phyloP scores from a whole-genome alignment of 2,329 filamentous ascomycete species.

The Diaporthe australafricana region DNA sequence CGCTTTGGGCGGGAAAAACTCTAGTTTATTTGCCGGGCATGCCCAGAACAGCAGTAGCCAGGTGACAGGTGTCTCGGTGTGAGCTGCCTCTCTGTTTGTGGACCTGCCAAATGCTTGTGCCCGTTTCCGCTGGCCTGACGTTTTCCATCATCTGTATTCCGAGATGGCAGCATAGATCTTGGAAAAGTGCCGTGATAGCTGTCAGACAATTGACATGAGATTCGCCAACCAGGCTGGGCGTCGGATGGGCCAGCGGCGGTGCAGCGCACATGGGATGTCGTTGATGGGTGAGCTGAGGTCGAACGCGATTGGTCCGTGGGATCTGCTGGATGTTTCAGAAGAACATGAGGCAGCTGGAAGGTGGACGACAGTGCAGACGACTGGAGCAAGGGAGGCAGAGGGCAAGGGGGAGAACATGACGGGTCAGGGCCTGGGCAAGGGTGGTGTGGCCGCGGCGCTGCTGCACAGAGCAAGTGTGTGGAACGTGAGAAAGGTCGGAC shows the following conservation, averaged over 20 bases:
- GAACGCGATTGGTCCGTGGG: constrained; percentile 27
- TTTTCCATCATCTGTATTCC: constrained; percentile 27
- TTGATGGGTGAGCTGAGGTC: constrained; percentile 5
- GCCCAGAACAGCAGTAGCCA: constrained; percentile 12
- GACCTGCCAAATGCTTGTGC: constrained; percentile 11
- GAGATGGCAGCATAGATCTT: constrained; percentile 24
- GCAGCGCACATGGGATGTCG: constrained; percentile 26
- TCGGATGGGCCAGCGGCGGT: constrained; percentile 19
- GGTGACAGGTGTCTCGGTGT: constrained; percentile 14
- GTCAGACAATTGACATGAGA: constrained; percentile 17
- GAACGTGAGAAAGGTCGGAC: constrained; percentile 25
- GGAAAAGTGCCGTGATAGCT: constrained; percentile 6
- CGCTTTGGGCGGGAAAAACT: constrained; percentile 7
- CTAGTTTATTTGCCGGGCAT: constrained; percentile 16
- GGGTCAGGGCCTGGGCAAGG: constrained; percentile 20
- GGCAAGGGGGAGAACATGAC: background rate
- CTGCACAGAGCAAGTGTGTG: background rate
- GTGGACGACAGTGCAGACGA: constrained; percentile 15
- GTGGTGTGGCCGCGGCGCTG: constrained; percentile 7
- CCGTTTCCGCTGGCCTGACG: constrained; percentile 1
- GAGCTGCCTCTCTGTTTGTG: background rate
- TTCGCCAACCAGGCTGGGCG: constrained; percentile 11
- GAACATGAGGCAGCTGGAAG: constrained; percentile 35
- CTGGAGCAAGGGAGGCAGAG: constrained; percentile 14
- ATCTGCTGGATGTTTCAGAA: constrained; percentile 37